Percentiles rank a stretch among this genome's conserved stretches.
Evolutionary conservation across 352 stramenopile genomes (phyloP).

Genomic region (Phytophthora idaei): DNA sequence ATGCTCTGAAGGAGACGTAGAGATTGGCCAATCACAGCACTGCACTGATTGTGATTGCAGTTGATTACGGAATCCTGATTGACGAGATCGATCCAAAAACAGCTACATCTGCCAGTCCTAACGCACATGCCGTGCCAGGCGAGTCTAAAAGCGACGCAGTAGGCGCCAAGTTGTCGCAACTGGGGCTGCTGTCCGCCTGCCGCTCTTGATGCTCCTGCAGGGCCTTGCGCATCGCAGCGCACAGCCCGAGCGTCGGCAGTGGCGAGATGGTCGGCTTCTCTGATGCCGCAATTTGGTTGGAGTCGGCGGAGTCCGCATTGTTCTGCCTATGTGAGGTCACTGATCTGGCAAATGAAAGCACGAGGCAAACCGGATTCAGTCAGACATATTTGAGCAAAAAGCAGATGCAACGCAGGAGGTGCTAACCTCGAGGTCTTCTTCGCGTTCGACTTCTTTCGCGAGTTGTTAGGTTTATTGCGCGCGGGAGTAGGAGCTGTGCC

Average conservation of each 20-base stretch:
- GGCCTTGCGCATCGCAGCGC: slow-evolving; percentile 17
- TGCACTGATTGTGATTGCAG: slow-evolving; percentile 6
- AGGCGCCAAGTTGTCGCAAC: slow-evolving; percentile 2
- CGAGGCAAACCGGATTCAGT: slow-evolving; percentile 13
- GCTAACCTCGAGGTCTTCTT: slow-evolving; percentile 33
- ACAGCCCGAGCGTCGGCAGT: slow-evolving; percentile 33
- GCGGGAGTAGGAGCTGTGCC: slow-evolving; percentile 1
- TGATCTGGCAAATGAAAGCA: slow-evolving; percentile 25
- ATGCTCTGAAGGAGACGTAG: not conserved
- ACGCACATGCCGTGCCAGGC: no score
- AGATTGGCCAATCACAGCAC: slow-evolving; percentile 13
- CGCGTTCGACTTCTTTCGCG: slow-evolving; percentile 19
- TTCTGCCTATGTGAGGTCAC: slow-evolving; percentile 4
- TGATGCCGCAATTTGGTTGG: slow-evolving; percentile 1
- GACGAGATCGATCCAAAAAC: not conserved
- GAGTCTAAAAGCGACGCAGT: not conserved
- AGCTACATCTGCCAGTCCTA: no score
- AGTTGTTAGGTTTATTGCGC: slow-evolving; percentile 15
- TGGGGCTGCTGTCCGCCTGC: not conserved
- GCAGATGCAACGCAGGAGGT: not conserved
- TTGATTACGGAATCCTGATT: slow-evolving; percentile 20
- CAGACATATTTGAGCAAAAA: not conserved
- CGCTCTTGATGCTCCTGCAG: slow-evolving; percentile 10
- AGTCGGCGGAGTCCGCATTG: not conserved
- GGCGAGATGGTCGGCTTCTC: slow-evolving; percentile 3